Evolutionary conservation across 2,329 filamentous ascomycete genomes (phyloP).

Genomic region (Ophiocordyceps camponoti-leonardi): DNA sequence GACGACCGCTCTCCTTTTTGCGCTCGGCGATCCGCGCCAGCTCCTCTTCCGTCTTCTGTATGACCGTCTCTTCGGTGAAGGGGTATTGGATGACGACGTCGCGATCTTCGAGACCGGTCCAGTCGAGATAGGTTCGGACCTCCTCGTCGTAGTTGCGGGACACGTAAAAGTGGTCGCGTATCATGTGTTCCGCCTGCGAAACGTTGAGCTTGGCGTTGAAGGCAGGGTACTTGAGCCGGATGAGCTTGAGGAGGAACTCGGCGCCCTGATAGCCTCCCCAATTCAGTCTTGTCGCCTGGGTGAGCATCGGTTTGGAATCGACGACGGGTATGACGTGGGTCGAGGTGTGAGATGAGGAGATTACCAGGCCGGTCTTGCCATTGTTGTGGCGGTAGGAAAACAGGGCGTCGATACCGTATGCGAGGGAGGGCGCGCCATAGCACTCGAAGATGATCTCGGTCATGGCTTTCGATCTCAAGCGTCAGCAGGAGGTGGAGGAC

Average conservation of each 20-base stretch:
- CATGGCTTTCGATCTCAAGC: constrained; percentile 48
- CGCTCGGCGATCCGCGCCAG: constrained; percentile 79
- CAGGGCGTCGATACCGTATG: constrained; percentile 89
- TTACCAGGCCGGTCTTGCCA: constrained; percentile 70
- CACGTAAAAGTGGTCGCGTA: constrained; percentile 79
- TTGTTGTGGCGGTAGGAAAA: constrained; percentile 92
- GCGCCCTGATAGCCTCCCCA: constrained; percentile 87
- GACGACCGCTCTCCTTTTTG: constrained; percentile 81
- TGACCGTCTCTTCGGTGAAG: constrained; percentile 74
- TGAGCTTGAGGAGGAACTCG: constrained; percentile 80
- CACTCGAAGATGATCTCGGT: constrained; percentile 95
- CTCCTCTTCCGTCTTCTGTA: constrained; percentile 91
- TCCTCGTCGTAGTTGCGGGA: constrained; percentile 72
- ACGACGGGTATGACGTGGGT: constrained; percentile 92
- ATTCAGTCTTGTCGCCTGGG: constrained; percentile 75
- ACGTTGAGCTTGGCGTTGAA: constrained; percentile 76
- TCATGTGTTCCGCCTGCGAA: constrained; percentile 73
- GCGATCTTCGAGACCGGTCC: constrained; percentile 79
- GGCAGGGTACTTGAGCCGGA: constrained; percentile 79
- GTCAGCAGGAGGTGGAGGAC: constrained; percentile 5
- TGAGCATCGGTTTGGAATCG: constrained; percentile 67
- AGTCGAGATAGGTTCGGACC: constrained; percentile 62
- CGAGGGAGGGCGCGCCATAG: constrained; percentile 76
- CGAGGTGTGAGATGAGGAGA: constrained; percentile 83
- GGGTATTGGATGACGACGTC: constrained; percentile 86